phyloP scores from a whole-genome alignment of 345 rosid species.

The Boechera stricta region DNA sequence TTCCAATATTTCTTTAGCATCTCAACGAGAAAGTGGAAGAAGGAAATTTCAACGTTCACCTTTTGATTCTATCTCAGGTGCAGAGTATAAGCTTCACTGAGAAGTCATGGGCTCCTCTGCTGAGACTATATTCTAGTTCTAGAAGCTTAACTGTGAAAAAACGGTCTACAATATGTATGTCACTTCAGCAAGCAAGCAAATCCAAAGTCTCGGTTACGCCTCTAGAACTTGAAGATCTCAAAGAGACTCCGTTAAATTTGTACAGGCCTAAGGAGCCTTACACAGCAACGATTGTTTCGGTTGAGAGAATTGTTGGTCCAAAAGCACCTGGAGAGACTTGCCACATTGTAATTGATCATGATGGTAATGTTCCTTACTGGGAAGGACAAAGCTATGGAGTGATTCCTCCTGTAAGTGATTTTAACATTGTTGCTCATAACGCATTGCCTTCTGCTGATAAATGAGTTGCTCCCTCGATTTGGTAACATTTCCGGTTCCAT shows the following conservation, averaged over 20 bases:
- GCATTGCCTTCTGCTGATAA: background rate
- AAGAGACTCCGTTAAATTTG: slow-evolving; percentile 75
- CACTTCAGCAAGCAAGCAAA: slow-evolving; percentile 80
- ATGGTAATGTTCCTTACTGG: slow-evolving; percentile 96
- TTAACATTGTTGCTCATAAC: background rate
- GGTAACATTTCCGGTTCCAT: background rate
- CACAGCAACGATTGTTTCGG: slow-evolving; percentile 88
- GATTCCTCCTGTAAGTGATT: slow-evolving; percentile 89
- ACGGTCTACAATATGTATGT: slow-evolving; percentile 66
- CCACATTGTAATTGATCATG: slow-evolving; percentile 94
- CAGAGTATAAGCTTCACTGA: slow-evolving; percentile 59
- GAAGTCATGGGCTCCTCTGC: slow-evolving; percentile 57
- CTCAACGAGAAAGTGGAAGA: slow-evolving; percentile 2
- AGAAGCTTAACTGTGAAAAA: slow-evolving; percentile 45
- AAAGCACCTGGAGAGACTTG: slow-evolving; percentile 98
- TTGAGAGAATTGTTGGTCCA: slow-evolving; percentile 91
- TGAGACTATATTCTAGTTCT: slow-evolving; percentile 55
- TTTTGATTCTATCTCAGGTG: slow-evolving; percentile 55
- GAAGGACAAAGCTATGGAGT: slow-evolving; percentile 99
- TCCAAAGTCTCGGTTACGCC: slow-evolving; percentile 84
- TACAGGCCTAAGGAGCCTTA: slow-evolving; percentile 92
- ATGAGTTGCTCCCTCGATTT: background rate
- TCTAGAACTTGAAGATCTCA: slow-evolving; percentile 68
- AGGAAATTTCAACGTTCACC: background rate
- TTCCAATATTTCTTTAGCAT: background rate